Evolutionary conservation across 2,329 filamentous ascomycete genomes (phyloP).

Genomic region (Aspergillus glaucus): DNA sequence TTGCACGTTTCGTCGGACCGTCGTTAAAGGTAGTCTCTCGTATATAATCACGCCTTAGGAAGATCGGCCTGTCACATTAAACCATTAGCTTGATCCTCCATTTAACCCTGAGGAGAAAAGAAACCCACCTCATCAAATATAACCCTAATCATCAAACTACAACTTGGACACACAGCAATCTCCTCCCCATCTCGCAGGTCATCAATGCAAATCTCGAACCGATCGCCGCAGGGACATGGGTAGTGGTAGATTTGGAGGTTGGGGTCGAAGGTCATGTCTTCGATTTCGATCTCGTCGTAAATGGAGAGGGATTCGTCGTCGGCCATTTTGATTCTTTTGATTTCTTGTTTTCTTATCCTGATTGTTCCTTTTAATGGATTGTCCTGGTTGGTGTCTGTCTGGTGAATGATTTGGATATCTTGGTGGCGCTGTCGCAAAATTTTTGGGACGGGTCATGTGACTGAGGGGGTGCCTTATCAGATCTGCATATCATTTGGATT

Average conservation of each 20-base stretch:
- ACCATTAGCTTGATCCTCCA: conserved; percentile 2
- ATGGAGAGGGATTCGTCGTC: conserved; percentile 61
- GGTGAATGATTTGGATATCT: conserved; percentile 1
- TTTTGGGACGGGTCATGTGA: conserved; percentile 27
- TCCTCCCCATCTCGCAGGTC: conserved; percentile 86
- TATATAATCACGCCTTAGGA: conserved; percentile 28
- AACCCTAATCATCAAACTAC: conserved; percentile 91
- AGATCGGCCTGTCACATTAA: conserved; percentile 42
- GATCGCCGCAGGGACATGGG: conserved; percentile 93
- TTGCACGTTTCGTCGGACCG: background rate
- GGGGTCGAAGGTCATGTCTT: conserved; percentile 91
- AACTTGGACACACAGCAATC: conserved; percentile 95
- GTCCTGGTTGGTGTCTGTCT: background rate
- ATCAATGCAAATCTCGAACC: conserved; percentile 81
- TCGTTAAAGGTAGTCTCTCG: no score
- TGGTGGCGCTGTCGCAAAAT: conserved; percentile 15
- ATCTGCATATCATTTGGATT: conserved; percentile 1
- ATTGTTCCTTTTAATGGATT: background rate
- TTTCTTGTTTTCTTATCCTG: background rate
- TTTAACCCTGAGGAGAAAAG: conserved; percentile 2
- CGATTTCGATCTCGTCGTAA: conserved; percentile 98
- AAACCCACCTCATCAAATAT: conserved; percentile 75
- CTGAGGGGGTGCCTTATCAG: conserved; percentile 8
- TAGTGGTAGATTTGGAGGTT: conserved; percentile 85
- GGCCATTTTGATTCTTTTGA: conserved; percentile 44